phyloP scores from a whole-genome alignment of 2,329 filamentous ascomycete species.

The Metarhizium anisopliae region DNA sequence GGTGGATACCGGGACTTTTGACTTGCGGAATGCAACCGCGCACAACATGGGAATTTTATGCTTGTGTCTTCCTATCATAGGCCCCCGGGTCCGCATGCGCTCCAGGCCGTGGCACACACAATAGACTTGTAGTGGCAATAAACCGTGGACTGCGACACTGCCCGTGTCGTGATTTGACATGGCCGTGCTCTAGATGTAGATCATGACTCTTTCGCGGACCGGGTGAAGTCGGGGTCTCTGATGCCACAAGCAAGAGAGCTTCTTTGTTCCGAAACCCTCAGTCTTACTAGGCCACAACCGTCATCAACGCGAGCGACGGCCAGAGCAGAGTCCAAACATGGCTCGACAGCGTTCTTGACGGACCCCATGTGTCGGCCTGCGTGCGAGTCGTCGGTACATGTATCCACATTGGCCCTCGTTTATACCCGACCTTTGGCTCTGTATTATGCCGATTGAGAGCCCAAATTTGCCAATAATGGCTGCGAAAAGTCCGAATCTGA shows the following conservation, averaged over 20 bases:
- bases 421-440: neutral
- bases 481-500: neutral
- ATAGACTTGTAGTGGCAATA: neutral
- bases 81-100: neutral
- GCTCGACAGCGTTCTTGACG: too few species aligned
- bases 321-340: neutral
- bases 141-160: neutral
- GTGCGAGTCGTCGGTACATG: neutral
- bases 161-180: neutral
- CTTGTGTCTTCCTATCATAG: neutral
- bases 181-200: neutral
- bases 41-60: neutral
- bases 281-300: neutral
- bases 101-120: neutral
- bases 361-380: neutral
- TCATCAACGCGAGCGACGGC: neutral
- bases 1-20: neutral
- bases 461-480: neutral
- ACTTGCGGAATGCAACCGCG: neutral
- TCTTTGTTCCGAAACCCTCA: neutral
- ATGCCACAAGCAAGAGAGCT: neutral
- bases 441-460: neutral
- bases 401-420: neutral
- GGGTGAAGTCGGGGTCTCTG: neutral
- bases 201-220: neutral